A percentile compares a stretch with the other conserved stretches of the same genome.
Conservation (phyloP, 1,284 basidiomycete species). For the Cutaneotrichosporon arboriforme region DNA sequence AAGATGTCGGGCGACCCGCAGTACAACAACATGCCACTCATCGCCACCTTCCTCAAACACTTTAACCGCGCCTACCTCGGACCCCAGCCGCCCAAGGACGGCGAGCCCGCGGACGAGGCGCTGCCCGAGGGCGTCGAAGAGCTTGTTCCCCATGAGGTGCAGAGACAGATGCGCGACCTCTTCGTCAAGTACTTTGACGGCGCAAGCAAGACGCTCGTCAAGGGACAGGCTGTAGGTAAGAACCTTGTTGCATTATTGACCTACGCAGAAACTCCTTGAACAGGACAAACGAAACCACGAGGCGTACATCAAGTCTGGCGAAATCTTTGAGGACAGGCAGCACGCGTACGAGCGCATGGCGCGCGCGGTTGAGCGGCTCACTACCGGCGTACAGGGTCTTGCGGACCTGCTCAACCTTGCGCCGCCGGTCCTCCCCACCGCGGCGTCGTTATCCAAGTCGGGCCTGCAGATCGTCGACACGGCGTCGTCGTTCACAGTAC, state of each 20-base stretch:
- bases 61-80: constrained; percentile 77
- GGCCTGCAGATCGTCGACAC: constrained; percentile 51
- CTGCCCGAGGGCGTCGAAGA: constrained; percentile 57
- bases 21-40: constrained; percentile 74
- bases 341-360: constrained; percentile 99
- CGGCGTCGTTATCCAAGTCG: constrained; percentile 51
- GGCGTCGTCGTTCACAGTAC: constrained; percentile 51
- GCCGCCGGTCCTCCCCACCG: constrained; percentile 73
- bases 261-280: constrained; percentile 75
- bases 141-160: constrained; percentile 72
- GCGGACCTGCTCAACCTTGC: constrained; percentile 80
- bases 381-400: constrained; percentile 77
- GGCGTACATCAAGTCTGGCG: constrained; percentile 95
- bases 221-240: constrained; percentile 73
- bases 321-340: constrained; percentile 98
- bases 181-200: constrained; percentile 89
- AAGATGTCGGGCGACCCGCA: constrained; percentile 82
- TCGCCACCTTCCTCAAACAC: constrained; percentile 76
- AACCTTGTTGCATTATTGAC: background rate
- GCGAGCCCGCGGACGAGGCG: constrained; percentile 10
- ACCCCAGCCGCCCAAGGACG: constrained; percentile 48
- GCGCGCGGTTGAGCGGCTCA: constrained; percentile 84
- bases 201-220: constrained; percentile 81
- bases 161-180: constrained; percentile 84
- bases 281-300: constrained; percentile 95